Evolutionary conservation across 2,329 filamentous ascomycete species (phyloP).

Genomic region (Colletotrichum sp.): DNA sequence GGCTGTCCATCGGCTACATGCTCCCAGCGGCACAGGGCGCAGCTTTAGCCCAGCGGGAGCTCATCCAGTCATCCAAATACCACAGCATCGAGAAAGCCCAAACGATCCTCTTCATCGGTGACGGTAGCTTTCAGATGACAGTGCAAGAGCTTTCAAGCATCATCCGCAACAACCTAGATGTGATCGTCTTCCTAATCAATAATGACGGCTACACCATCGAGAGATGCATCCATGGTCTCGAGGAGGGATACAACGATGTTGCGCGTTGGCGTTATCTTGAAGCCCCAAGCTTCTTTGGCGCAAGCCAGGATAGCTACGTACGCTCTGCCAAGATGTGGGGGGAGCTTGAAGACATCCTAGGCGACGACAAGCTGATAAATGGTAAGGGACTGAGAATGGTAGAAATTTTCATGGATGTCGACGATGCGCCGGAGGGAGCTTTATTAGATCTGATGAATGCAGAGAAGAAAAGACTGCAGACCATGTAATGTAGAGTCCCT

Average conservation of each 20-base stretch:
- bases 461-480: not conserved
- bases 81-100: slow-evolving; percentile 41
- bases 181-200: slow-evolving; percentile 57
- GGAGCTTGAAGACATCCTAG: slow-evolving; percentile 44
- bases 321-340: slow-evolving; percentile 44
- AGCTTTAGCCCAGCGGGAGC: slow-evolving; percentile 57
- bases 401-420: slow-evolving; percentile 31
- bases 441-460: not conserved
- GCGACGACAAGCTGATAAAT: slow-evolving; percentile 19
- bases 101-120: slow-evolving; percentile 64
- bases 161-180: slow-evolving; percentile 55
- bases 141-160: slow-evolving; percentile 71
- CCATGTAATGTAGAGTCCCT: fast-evolving
- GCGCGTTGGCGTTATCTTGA: slow-evolving; percentile 57
- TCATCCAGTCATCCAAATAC: slow-evolving; percentile 30
- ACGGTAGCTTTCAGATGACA: slow-evolving; percentile 70
- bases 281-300: slow-evolving; percentile 53
- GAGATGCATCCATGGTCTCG: slow-evolving; percentile 59
- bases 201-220: slow-evolving; percentile 67
- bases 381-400: slow-evolving; percentile 34
- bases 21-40: slow-evolving; percentile 61
- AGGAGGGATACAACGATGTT: slow-evolving; percentile 59
- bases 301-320: slow-evolving; percentile 31
- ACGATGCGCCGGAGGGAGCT: not conserved
- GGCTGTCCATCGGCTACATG: slow-evolving; percentile 67